Conservation (phyloP, 768 basidiomycete genomes). For the Rhizopogon rudus region DNA sequence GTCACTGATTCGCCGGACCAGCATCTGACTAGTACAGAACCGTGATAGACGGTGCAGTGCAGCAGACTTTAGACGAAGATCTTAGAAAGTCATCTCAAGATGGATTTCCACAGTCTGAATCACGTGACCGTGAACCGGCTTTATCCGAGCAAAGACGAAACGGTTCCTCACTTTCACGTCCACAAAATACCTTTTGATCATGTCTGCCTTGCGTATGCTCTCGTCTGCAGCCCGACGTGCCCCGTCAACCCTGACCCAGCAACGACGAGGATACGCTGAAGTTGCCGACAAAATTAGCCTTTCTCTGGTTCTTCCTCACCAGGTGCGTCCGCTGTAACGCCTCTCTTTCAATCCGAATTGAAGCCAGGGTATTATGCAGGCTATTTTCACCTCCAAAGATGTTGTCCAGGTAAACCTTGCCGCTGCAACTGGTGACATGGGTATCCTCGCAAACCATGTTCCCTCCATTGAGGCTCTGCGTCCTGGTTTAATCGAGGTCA, state of each 20-base stretch:
- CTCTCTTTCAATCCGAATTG: slow-evolving; percentile 5
- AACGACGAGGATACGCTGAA: slow-evolving; percentile 88
- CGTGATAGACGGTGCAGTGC: too few species aligned
- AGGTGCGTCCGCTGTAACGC: slow-evolving; percentile 49
- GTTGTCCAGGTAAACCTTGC: slow-evolving; percentile 95
- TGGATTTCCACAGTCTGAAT: not conserved
- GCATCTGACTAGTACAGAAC: too few species aligned
- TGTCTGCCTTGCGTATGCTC: slow-evolving; percentile 75
- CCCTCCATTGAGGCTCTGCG: slow-evolving; percentile 94
- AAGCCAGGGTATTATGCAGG: slow-evolving; percentile 39
- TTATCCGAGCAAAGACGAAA: slow-evolving; percentile 16
- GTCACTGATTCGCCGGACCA: too few species aligned
- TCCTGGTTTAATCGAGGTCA: slow-evolving; percentile 91
- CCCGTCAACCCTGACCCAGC: slow-evolving; percentile 44
- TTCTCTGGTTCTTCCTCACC: slow-evolving; percentile 91
- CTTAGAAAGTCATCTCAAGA: too few species aligned
- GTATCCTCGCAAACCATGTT: slow-evolving; percentile 98
- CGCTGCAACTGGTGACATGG: slow-evolving; percentile 96
- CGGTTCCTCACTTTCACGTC: not conserved
- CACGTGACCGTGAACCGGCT: slow-evolving; percentile 26
- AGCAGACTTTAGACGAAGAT: too few species aligned
- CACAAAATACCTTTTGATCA: slow-evolving; percentile 28
- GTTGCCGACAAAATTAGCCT: slow-evolving; percentile 87
- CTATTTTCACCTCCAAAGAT: slow-evolving; percentile 86
- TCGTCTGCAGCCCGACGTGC: slow-evolving; percentile 58